Evolutionary conservation across 176 grass and related monocot genomes (phyloP).

Genomic region (Phragmites australis): DNA sequence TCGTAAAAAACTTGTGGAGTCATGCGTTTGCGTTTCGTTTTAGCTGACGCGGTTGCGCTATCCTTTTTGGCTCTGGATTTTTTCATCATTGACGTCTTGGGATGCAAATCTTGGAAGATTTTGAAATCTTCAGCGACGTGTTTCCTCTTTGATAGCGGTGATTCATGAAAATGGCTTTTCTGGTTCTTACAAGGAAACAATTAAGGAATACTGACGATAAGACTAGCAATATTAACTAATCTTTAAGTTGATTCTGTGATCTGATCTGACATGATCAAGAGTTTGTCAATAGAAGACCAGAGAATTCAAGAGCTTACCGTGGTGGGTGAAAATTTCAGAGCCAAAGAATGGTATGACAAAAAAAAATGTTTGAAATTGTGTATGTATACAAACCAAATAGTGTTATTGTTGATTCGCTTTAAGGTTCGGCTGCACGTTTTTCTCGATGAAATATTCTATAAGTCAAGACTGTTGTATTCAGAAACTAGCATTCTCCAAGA

Average conservation of each 20-base stretch:
- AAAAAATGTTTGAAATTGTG: not conserved
- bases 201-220: not conserved
- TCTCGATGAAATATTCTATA: not conserved
- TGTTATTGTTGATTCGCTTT: not conserved
- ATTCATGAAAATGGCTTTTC: conserved; percentile 23
- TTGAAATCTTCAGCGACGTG: not conserved
- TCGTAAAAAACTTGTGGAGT: conserved; percentile 5
- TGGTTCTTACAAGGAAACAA: conserved; percentile 8
- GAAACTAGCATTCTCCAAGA: not conserved
- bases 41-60: conserved; percentile 26
- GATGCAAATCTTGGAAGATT: conserved; percentile 3
- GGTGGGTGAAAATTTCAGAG: not conserved
- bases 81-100: not conserved
- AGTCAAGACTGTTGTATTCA: not conserved
- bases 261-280: not conserved
- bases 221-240: not conserved
- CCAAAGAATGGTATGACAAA: not conserved
- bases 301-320: not conserved
- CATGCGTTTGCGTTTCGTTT: conserved; percentile 11
- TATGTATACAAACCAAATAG: not conserved
- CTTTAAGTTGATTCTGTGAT: not conserved
- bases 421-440: not conserved
- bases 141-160: conserved; percentile 12
- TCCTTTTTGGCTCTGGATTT: not conserved
- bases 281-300: not conserved